Conservation (phyloP, 2,329 filamentous ascomycete species). For the Stagonosporopsis chrysanthemi region DNA sequence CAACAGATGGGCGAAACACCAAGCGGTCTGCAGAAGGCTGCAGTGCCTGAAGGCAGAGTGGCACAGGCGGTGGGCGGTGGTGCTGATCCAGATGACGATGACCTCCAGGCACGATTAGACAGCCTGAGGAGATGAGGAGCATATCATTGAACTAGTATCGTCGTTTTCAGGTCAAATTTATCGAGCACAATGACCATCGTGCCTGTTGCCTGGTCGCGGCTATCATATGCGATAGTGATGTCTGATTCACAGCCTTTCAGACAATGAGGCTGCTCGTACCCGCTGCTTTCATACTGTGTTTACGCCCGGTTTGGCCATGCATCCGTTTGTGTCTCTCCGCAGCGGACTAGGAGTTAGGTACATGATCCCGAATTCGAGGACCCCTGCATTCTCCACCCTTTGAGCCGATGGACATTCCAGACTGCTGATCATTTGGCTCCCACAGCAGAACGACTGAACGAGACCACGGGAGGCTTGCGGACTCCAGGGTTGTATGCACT, state of each 20-base stretch:
- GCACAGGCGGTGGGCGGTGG: conserved; percentile 85
- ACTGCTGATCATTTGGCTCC: conserved; percentile 17
- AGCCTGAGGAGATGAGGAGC: conserved; percentile 71
- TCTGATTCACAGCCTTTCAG: not conserved
- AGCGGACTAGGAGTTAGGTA: conserved; percentile 17
- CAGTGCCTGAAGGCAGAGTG: conserved; percentile 76
- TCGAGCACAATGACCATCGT: not conserved
- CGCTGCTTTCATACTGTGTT: conserved; percentile 9
- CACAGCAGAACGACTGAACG: conserved; percentile 4
- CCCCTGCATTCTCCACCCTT: conserved; percentile 18
- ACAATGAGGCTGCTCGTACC: not conserved
- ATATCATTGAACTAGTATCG: not conserved
- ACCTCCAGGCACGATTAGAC: conserved; percentile 91
- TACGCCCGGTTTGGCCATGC: conserved; percentile 4
- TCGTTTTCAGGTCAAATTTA: not conserved
- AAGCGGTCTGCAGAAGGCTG: conserved; percentile 76
- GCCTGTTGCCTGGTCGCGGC: not conserved
- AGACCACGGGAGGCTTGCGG: conserved; percentile 1
- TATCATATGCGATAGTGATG: not conserved
- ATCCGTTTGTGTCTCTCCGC: conserved; percentile 13
- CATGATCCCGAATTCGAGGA: conserved; percentile 13
- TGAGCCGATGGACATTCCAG: conserved; percentile 15
- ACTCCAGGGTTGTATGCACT: conserved; percentile 2
- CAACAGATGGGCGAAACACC: conserved; percentile 88
- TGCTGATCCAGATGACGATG: conserved; percentile 83